Base-by-base conservation (phyloP, 768 basidiomycete genomes). In the Russula sp. region DNA sequence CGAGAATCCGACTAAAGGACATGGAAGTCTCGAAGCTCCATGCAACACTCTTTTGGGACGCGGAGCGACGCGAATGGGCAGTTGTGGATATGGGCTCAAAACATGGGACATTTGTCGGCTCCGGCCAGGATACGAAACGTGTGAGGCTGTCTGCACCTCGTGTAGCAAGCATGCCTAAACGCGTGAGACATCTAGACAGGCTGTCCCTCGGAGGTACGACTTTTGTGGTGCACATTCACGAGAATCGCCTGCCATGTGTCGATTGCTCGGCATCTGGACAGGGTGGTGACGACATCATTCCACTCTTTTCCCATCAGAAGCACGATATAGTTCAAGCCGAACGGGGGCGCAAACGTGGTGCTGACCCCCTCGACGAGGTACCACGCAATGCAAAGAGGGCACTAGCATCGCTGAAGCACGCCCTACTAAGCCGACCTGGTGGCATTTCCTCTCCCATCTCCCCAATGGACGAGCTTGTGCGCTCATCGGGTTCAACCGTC, bases 31-130 rank as follows among this genome's bases (percentile, higher is more conserved):
- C 88, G 2, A 93, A 92, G 73, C 66, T 87, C 57, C 91, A 94
- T 69, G 86, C 89, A 9, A 88, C 85, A 3, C 76, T 82, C 1
- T 93, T 82, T 70, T 91, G 85, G 86, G 85, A 91, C 70, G 75
- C 75, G 39, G 72, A 73, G 34, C 77, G 81, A 59, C 71, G 74
- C 14, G 80, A 82, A 61, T 93, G 90, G 90, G 80, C 82, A 3
- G 75, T 89, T 35, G 89, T 91, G 10, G 91, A 94, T 71, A 89
- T 89, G 85, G 91, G 89, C 10, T 89, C 88, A 57, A 87, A 85
- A 72, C 91, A 94, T 66, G 91, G 91, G 4, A 92, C 91, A 0
- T 92, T 85, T 71, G 59, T 89, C 61, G 74, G 72, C 11, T 58
- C 69, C 51, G 45, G 57, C 32, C 70, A 74, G 55, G 61, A 32